Evolutionary conservation across 2,329 filamentous ascomycete species (phyloP).

Genomic region (Juglanconis sp.): DNA sequence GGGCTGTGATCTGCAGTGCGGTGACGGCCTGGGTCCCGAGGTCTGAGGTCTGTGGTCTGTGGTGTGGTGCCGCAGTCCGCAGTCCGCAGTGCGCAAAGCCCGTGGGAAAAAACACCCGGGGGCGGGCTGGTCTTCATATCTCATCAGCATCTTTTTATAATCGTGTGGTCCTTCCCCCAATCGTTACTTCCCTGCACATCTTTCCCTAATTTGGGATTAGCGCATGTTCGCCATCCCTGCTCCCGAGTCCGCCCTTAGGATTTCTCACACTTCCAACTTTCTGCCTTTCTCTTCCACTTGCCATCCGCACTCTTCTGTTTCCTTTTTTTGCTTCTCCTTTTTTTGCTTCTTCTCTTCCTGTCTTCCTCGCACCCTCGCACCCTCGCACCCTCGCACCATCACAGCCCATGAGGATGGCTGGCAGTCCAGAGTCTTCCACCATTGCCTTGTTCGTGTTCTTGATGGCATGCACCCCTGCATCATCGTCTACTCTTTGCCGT

Average conservation of each 20-base stretch:
- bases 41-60: no score
- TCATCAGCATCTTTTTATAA: constrained; percentile 18
- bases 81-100: not conserved
- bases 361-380: no score
- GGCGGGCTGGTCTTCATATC: constrained; percentile 18
- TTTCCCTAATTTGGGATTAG: constrained; percentile 10
- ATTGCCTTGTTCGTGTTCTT: not conserved
- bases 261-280: constrained; percentile 11
- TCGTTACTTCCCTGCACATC: constrained; percentile 12
- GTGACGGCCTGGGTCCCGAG: no score
- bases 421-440: not conserved
- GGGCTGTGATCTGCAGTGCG: no score
- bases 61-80: no score
- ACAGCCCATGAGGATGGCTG: no score
- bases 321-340: no score
- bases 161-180: constrained; percentile 14
- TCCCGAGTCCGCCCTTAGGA: constrained; percentile 14
- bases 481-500: not conserved
- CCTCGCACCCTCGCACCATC: no score
- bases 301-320: no score
- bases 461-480: not conserved
- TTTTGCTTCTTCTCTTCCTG: no score
- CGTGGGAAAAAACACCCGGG: constrained; percentile 17
- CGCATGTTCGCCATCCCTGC: constrained; percentile 15
- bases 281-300: no score